phyloP scores from a whole-genome alignment of 2,329 filamentous ascomycete species.

The Leptographium flavum region DNA sequence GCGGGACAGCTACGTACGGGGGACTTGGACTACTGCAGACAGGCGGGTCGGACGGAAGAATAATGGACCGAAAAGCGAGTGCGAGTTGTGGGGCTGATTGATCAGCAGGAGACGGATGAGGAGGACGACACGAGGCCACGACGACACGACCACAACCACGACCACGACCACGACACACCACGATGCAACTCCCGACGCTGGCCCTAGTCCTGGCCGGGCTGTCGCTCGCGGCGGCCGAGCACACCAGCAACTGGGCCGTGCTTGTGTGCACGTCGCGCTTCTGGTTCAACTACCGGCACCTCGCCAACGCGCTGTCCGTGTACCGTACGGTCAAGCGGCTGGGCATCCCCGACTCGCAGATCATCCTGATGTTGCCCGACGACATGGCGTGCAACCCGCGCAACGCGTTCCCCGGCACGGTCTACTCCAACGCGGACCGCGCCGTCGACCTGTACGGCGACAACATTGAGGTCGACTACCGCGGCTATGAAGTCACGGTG shows the following conservation, averaged over 20 bases:
- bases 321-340: constrained; percentile 97
- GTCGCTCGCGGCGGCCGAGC: constrained; percentile 42
- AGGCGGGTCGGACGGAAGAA: too few relatives aligned
- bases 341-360: constrained; percentile 94
- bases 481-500: constrained; percentile 95
- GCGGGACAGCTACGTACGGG: too few relatives aligned
- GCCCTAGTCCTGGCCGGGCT: constrained; percentile 35
- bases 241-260: constrained; percentile 98
- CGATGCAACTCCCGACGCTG: constrained; percentile 20
- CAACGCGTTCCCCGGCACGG: constrained; percentile 92
- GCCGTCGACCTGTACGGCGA: constrained; percentile 94
- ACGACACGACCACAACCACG: neutral
- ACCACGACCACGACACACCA: neutral
- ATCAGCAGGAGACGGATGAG: too few relatives aligned
- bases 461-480: constrained; percentile 97
- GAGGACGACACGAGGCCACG: too few relatives aligned
- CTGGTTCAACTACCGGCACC: constrained; percentile 99
- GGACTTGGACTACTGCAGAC: too few relatives aligned
- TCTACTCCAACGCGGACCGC: constrained; percentile 96
- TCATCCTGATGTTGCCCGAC: constrained; percentile 99
- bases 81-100: too few relatives aligned
- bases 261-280: constrained; percentile 97
- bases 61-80: too few relatives aligned
- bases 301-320: constrained; percentile 92
- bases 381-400: constrained; percentile 99